Evolutionary conservation across 306 rosid genomes (phyloP), one percentile per base, ranked within the genome.

Genomic region (Begonia loranthoides): DNA sequence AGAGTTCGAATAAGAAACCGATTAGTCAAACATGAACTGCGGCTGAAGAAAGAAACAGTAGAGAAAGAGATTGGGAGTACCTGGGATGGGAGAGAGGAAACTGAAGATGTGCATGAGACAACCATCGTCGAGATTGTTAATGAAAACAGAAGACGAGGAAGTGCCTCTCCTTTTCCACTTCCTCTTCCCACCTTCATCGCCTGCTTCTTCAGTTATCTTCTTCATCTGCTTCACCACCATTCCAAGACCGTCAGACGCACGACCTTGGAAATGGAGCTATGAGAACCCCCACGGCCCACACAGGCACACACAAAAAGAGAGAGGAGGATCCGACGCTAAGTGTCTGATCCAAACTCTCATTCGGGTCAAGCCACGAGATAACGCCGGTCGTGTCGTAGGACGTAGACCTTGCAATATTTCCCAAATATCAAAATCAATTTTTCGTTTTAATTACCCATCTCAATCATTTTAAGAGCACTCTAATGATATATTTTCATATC

Each of bases 1-100:
- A 28, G 36, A 28, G 36, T 28, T 28, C 36, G 36, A 28, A 28
- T 28, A 28, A 28, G 36, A 28, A 28, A 28, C 36, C 36, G 9
- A 28, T 28, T 28, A 19, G 22, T 19, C 22, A 19, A 19, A 19
- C 3, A 19, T 19, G 22, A 19, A 19, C 22, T 4, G 22, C 3
- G 22, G 22, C 22, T 19, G 22, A 19, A 41, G 2, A n/a, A 16
- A 36, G 49, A 56, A 38, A 36, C 9, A 39, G 51, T 45, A 17
- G 24, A 19, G 17, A 45, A 13, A 41, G 53, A 24, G 24, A 17
- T 0, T 45, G n/a, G 9, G 62, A 4, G 15, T 41, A 89, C 97
- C 97, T 61, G 97, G 95, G 59, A 84, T 84, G 45, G 95, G 97
- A 17, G 83, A 62, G 55, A 89, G 97, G 72, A 84, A 89, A 72